Percentiles rank a stretch among this genome's conserved stretches.
Conservation (phyloP, 345 rosid species). For the Citrus sp. region DNA sequence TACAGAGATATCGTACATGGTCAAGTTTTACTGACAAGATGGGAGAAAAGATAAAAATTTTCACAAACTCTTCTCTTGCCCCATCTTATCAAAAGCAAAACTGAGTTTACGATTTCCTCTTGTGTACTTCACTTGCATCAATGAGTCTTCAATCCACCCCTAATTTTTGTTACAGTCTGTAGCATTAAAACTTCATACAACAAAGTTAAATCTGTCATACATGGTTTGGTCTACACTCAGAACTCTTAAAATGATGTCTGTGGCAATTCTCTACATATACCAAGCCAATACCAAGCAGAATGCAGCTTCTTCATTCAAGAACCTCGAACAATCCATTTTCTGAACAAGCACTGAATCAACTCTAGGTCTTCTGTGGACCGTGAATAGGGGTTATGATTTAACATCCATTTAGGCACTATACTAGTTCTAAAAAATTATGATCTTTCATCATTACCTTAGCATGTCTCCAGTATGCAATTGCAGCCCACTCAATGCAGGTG, state of each 20-base stretch:
- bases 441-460: slow-evolving; percentile 36
- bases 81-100: not conserved
- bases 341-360: not conserved
- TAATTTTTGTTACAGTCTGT: not conserved
- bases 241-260: not conserved
- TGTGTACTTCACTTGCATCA: not conserved
- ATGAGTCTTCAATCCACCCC: not conserved
- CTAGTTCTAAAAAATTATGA: not conserved
- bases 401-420: not conserved
- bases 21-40: not conserved
- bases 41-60: not conserved
- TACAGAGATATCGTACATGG: not conserved
- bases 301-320: not conserved
- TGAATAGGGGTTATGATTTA: not conserved
- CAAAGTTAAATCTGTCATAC: not conserved
- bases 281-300: not conserved
- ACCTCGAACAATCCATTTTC: not conserved
- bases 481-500: slow-evolving; percentile 52
- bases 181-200: not conserved
- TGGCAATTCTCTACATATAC: not conserved
- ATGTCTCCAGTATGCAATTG: slow-evolving; percentile 35
- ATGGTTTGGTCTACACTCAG: not conserved
- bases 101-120: not conserved
- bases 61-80: not conserved
- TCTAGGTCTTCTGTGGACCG: not conserved